Evolutionary conservation across 192 early-diverging fungal species (phyloP).

Genomic region (Polychytrium aggregatum): DNA sequence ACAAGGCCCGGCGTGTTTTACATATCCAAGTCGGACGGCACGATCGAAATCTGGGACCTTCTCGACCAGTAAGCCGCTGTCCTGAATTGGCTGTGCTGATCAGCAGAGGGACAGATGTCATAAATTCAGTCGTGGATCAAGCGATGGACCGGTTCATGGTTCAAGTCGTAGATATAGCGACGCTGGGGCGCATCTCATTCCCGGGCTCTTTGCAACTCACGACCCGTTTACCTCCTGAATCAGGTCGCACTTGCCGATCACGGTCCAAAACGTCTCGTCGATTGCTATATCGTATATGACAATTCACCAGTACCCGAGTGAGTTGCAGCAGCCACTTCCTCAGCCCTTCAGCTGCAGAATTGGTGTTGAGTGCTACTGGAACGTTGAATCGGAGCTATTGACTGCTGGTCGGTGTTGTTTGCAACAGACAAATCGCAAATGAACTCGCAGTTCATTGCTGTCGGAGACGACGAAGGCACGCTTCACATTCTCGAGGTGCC

Average conservation of each 20-base stretch:
- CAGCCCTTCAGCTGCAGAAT: not conserved
- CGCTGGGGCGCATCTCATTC: not conserved
- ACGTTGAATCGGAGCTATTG: constrained; percentile 1
- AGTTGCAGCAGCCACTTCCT: not conserved
- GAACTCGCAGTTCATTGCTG: constrained; percentile 42
- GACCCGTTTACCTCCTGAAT: not conserved
- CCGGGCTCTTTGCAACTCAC: not conserved
- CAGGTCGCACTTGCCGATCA: constrained; percentile 36
- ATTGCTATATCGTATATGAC: constrained; percentile 35
- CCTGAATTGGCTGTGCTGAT: not conserved
- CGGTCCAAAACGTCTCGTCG: constrained; percentile 36
- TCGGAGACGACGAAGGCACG: constrained; percentile 52
- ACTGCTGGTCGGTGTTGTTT: not conserved
- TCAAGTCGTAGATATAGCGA: constrained; percentile 1
- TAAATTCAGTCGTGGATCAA: no score
- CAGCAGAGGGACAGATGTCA: no score
- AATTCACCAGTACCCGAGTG: constrained; percentile 37
- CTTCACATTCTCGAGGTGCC: constrained; percentile 53
- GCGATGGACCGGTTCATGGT: no score
- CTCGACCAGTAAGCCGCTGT: constrained; percentile 27
- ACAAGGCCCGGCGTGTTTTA: constrained; percentile 54
- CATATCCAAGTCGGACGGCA: constrained; percentile 44
- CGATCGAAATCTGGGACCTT: constrained; percentile 51
- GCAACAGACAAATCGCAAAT: constrained; percentile 11
- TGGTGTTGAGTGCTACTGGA: not conserved